A percentile compares a stretch with the other conserved stretches of the same genome.
These are phyloP conservation scores for Platismatia glauca DNA, from an alignment of 495 filamentous ascomycete species.

Conservation along the genomic window DNA sequence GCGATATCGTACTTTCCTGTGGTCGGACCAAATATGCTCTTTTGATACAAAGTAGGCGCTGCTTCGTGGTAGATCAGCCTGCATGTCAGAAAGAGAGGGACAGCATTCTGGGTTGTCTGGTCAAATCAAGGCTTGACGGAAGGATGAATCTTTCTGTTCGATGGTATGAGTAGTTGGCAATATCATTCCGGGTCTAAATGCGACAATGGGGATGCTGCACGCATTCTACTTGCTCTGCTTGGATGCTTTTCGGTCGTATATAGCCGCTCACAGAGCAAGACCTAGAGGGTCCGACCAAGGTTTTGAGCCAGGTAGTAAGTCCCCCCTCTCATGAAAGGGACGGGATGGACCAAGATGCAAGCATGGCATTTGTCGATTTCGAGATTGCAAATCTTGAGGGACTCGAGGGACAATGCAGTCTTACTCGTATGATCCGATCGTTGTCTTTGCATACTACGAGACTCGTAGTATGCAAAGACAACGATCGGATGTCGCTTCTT, in stretches of 20 bases:
- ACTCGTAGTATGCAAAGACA: too few species aligned
- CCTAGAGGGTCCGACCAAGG: background rate
- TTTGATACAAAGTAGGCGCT: background rate
- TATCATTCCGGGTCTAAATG: too few species aligned
- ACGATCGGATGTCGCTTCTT: background rate
- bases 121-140: conserved; percentile 7
- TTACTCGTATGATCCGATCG: too few species aligned
- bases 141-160: background rate
- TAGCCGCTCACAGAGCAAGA: background rate
- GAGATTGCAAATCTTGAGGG: background rate
- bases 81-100: conserved; percentile 8
- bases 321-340: background rate
- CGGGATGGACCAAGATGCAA: background rate
- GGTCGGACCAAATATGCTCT: background rate
- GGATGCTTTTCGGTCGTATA: background rate
- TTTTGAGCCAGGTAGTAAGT: too few species aligned
- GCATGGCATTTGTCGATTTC: background rate
- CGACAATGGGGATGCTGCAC: background rate
- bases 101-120: background rate
- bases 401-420: too few species aligned
- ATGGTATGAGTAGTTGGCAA: background rate
- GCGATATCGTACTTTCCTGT: background rate
- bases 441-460: too few species aligned
- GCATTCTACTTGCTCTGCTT: background rate
- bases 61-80: background rate